Evolutionary conservation across 371 early-diverging fungal genomes (phyloP).

Genomic region (Rhizopus stolonifer): DNA sequence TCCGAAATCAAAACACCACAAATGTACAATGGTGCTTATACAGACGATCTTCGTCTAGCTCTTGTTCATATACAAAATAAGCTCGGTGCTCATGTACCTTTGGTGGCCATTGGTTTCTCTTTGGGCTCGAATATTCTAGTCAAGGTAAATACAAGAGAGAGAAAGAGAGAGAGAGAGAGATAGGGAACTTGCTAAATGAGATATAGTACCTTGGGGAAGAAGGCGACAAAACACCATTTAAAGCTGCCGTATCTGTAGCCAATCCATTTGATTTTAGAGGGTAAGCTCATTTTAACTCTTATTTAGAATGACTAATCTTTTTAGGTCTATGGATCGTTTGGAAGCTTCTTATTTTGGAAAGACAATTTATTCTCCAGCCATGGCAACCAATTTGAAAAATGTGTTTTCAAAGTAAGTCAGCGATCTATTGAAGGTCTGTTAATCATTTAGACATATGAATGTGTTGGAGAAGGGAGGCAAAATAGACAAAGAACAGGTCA

Average conservation of each 20-base stretch:
- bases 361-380: slow-evolving; percentile 63
- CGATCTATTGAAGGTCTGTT: neutral
- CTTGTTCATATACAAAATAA: slow-evolving; percentile 56
- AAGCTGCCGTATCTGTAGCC: slow-evolving; percentile 76
- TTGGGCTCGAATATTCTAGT: slow-evolving; percentile 90
- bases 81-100: slow-evolving; percentile 60
- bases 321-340: slow-evolving; percentile 28
- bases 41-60: slow-evolving; percentile 74
- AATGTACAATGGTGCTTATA: slow-evolving; percentile 83
- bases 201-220: slow-evolving; percentile 88
- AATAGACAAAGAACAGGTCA: slow-evolving; percentile 56
- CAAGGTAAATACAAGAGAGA: too few species aligned
- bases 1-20: slow-evolving; percentile 73
- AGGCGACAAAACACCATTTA: slow-evolving; percentile 71
- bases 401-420: slow-evolving; percentile 49
- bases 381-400: slow-evolving; percentile 70
- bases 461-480: slow-evolving; percentile 51
- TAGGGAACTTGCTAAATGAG: too few species aligned
- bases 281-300: slow-evolving; percentile 21
- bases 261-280: slow-evolving; percentile 82
- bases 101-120: slow-evolving; percentile 84
- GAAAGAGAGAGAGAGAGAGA: too few species aligned
- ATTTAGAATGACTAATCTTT: neutral
- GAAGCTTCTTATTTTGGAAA: slow-evolving; percentile 42
- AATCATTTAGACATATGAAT: slow-evolving; percentile 51